Evolutionary conservation across 75 land plant species (phyloP).

Genomic region (Isoetes taiwanensis): DNA sequence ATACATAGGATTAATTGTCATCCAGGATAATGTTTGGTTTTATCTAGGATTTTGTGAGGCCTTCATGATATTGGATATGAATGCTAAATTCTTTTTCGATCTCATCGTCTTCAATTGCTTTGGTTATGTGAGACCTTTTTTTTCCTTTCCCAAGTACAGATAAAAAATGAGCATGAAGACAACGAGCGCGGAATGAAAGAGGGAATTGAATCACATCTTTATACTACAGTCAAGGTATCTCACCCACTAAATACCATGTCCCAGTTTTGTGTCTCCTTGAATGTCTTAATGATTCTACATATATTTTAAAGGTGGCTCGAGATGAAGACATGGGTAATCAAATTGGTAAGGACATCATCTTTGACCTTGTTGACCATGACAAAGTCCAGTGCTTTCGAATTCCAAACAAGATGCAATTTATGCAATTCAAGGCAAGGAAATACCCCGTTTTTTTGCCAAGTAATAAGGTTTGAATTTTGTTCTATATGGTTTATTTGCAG

Average conservation of each 20-base stretch:
- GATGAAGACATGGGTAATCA: not conserved
- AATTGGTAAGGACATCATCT: not conserved
- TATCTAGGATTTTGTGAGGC: no score
- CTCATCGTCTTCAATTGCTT: no score
- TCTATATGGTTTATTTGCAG: no score
- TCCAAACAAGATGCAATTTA: not conserved
- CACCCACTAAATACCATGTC: no score
- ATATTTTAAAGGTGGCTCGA: not conserved
- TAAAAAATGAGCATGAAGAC: not conserved
- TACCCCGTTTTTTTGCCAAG: no score
- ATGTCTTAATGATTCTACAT: no score
- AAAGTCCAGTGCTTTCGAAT: slow-evolving; percentile 1
- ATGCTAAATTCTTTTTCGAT: no score
- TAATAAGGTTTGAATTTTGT: no score
- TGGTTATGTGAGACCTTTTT: no score
- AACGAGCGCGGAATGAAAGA: not conserved
- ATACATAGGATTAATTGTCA: no score
- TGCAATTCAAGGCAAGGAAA: slow-evolving; percentile 6
- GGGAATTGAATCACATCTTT: not conserved
- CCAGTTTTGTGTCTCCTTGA: not conserved
- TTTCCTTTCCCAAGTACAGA: not conserved
- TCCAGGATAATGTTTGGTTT: no score
- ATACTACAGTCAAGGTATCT: not conserved
- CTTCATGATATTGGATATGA: no score
- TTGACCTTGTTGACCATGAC: slow-evolving; percentile 7